Evolutionary conservation across 345 rosid species (phyloP).

Genomic region (Sisymbrium irio): DNA sequence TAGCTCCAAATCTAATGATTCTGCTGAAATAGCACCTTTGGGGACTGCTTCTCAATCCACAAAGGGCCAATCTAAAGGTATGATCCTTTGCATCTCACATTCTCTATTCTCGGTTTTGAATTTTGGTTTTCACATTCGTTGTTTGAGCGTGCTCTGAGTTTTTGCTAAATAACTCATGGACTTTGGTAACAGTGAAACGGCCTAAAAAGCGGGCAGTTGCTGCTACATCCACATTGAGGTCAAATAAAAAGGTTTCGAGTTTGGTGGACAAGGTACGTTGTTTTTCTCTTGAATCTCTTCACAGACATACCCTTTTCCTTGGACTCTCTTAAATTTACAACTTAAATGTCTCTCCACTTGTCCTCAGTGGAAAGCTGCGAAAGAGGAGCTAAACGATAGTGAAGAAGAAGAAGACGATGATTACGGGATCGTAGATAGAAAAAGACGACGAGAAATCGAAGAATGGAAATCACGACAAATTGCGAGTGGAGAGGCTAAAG

Average conservation of each 20-base stretch:
- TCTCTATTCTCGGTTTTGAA: not conserved
- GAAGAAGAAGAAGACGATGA: constrained; percentile 76
- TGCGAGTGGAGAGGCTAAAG: constrained; percentile 89
- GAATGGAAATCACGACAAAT: constrained; percentile 87
- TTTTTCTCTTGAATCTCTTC: not conserved
- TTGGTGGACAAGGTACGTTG: constrained; percentile 87
- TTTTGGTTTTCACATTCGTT: not conserved
- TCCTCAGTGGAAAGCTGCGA: constrained; percentile 95
- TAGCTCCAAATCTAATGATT: constrained; percentile 30
- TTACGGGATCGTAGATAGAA: constrained; percentile 60
- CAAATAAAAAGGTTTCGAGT: constrained; percentile 90
- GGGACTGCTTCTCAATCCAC: constrained; percentile 40
- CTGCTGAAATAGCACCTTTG: constrained; percentile 31
- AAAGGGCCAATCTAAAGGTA: constrained; percentile 81
- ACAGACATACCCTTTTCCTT: not conserved
- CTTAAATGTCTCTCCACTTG: constrained; percentile 5
- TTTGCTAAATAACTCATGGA: constrained; percentile 9
- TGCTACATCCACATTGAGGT: constrained; percentile 70
- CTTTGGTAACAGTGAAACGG: constrained; percentile 52
- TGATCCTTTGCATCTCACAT: not conserved
- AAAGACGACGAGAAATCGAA: constrained; percentile 82
- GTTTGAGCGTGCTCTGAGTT: not conserved
- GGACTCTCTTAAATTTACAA: not conserved
- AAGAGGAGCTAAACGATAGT: constrained; percentile 80
- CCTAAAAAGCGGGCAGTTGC: constrained; percentile 70